phyloP scores from a whole-genome alignment of 169 alveolate genomes.

The Amoebophrya sp. region DNA sequence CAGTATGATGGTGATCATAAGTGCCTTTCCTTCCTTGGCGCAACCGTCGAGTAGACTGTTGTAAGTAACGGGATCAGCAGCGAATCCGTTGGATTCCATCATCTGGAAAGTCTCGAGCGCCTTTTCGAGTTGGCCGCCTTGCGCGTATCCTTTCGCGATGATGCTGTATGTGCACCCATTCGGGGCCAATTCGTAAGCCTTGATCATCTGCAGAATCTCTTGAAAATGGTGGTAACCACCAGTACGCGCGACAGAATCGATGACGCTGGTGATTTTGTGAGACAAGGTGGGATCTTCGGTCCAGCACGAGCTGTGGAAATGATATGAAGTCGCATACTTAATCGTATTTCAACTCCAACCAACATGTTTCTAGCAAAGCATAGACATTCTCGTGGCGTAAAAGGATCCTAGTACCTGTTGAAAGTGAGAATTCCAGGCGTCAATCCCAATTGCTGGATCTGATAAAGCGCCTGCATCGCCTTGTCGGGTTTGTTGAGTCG shows the following conservation, averaged over 20 bases:
- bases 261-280: too few species aligned
- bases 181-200: background rate
- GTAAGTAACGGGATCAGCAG: constrained; percentile 31
- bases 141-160: background rate
- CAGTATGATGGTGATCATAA: too few species aligned
- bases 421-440: background rate
- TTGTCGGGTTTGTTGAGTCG: background rate
- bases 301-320: too few species aligned
- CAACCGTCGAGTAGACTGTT: constrained; percentile 34
- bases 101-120: constrained; percentile 9
- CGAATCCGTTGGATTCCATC: background rate
- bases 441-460: background rate
- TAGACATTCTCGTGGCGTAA: too few species aligned
- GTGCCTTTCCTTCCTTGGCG: constrained; percentile 32
- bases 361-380: too few species aligned
- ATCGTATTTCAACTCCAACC: too few species aligned
- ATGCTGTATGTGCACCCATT: background rate
- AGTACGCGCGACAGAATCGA: constrained; percentile 6
- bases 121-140: background rate
- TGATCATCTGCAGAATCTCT: constrained; percentile 24
- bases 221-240: constrained; percentile 9
- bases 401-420: too few species aligned
- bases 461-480: constrained; percentile 11
- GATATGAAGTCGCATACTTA: too few species aligned
- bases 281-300: too few species aligned